Evolutionary conservation across 1,284 basidiomycete genomes (phyloP), one percentile per base, ranked within the genome.

Genomic region (Leccinum angustisporum): DNA sequence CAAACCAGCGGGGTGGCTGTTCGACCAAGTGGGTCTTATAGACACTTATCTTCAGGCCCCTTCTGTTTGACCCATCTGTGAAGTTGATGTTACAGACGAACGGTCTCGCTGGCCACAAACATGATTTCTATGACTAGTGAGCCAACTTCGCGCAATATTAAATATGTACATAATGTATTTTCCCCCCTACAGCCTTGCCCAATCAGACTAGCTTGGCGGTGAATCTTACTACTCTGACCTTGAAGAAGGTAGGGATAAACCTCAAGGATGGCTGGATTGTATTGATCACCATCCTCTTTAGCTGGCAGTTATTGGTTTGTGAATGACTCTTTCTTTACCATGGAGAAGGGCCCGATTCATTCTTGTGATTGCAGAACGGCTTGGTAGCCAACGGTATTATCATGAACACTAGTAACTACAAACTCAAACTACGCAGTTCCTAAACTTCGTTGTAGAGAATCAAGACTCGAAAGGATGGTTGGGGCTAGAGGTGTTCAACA

Each of bases 401-500:
- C 5, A 40, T 57, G 54, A 8, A 56, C 34, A 5, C 34, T 48
- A 34, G 34, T 6, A 13, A 38, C 25, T 31, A 66, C 78, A 82
- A 60, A 64, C 75, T 27, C 81, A 81, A 66, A 82, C 82, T 0
- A 77, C 78, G 33, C 73, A 77, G 34, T 86, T 86, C 70, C 72
- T 85, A 21, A 76, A 82, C 61, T 85, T 84, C 63, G 83, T 86
- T 10, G 66, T 86, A 43, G 76, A 78, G 50, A 78, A 83, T 61
- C 83, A 85, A 66, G 83, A 84, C 64, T 77, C 77, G 16, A 80
- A 78, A 9, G 84, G 84, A 2, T 86, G 84, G 84, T 76, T 85
- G 31, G 84, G 84, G 0, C 83, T 83, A 3, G 84, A 85, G 68
- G 82, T 83, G n/a, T 63, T 58, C 8, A 78, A 79, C 60, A 81